Evolutionary conservation across 768 basidiomycete species (phyloP), one percentile per base, ranked within the genome.

Genomic region (Tephrocybe sp.): DNA sequence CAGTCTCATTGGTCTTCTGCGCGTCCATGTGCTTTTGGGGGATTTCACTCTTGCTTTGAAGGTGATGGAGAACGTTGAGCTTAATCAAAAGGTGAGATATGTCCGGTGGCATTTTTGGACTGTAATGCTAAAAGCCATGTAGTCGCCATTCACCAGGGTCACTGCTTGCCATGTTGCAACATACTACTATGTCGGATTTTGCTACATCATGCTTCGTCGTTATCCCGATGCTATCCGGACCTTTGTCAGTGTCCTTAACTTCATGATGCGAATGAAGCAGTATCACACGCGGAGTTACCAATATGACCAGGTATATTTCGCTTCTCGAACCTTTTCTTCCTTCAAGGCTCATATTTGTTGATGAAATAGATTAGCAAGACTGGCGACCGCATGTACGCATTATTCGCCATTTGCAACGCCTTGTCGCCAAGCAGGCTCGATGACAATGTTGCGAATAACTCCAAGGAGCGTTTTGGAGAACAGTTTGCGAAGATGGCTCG

Each of bases 251-350:
- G 88, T 96, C 63, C 76, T 97, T 41, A 95, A 95, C 75, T 95
- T 97, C 77, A 92, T 96, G 63, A 85, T 92, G 73, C 82, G 96
- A 14, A 94, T 97, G 84, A 83, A 94, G 61, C 92, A 95, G 65
- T 97, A 96, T 69, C 95, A 99, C 73, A 96, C 95, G 9, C 74
- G 95, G 59, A 91, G 90, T 63, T 96, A 96, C 66, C 94, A 98
- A 65, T 97, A 97, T 60, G 94, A 97, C 62, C 93, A 95, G 77
- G 91, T 89, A 54, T 31, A 23, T 10, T 11, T 20, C 23, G 7
- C 3, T 40, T 1, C 42, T 39, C 32, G 6, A 33, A 20, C 5
- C 32, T 39, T n/a, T 33, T 39, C 9, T 22, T 34, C 35, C 36
- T 19, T 26, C 32, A 38, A 26, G 26, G 39, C 46, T 51, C n/a